Evolutionary conservation across 768 basidiomycete species (phyloP).

Genomic region (Galerina marginata): DNA sequence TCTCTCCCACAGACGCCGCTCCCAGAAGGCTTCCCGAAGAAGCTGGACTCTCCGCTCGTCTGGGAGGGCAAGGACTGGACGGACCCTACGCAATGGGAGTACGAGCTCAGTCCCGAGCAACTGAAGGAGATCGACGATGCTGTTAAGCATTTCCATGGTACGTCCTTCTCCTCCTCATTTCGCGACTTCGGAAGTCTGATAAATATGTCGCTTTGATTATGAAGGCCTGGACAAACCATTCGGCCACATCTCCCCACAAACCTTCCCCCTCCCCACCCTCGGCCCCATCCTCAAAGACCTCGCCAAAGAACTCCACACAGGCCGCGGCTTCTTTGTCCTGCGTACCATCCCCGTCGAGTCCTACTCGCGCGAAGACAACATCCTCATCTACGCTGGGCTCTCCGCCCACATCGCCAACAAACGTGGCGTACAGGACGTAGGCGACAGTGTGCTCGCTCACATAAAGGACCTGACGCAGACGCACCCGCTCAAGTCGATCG

Average conservation of each 20-base stretch:
- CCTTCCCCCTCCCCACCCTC: conserved; percentile 51
- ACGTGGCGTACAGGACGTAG: conserved; percentile 24
- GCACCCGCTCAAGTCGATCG: conserved; percentile 41
- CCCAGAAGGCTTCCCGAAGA: conserved; percentile 42
- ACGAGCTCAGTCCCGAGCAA: conserved; percentile 34
- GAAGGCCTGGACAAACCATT: conserved; percentile 32
- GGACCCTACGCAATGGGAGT: conserved; percentile 45
- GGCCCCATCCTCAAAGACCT: conserved; percentile 38
- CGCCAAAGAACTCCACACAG: conserved; percentile 44
- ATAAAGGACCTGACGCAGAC: conserved; percentile 49
- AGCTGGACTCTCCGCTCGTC: conserved; percentile 42
- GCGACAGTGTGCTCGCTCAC: conserved; percentile 44
- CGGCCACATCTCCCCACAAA: conserved; percentile 35
- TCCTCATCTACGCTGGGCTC: conserved; percentile 47
- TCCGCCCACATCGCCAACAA: conserved; percentile 24
- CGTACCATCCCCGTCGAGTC: conserved; percentile 48
- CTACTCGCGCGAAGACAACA: conserved; percentile 45
- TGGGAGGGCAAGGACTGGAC: conserved; percentile 50
- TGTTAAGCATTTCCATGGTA: conserved; percentile 38
- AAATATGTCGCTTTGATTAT: neutral
- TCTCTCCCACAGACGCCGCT: conserved; percentile 32
- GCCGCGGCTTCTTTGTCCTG: conserved; percentile 53
- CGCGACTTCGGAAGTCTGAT: neutral
- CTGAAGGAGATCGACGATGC: conserved; percentile 45
- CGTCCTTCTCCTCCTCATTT: neutral